Percentiles rank a stretch among this genome's conserved stretches.
Conservation (phyloP, 2,329 filamentous ascomycete genomes). For the Paradendryphiella salina region DNA sequence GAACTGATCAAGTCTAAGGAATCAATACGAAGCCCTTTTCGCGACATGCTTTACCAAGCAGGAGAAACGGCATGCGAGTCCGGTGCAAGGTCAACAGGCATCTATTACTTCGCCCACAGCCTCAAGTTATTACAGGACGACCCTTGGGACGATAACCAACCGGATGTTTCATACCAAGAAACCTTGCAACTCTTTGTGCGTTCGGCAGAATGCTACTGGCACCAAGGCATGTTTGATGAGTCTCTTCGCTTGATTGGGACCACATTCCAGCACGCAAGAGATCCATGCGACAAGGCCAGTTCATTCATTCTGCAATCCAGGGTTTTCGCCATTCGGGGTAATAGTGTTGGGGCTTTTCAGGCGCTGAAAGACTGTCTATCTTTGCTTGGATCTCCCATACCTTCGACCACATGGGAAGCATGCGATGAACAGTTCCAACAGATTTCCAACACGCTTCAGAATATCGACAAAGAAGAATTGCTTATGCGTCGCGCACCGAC, state of each 20-base stretch:
- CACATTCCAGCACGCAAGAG: slow-evolving; percentile 71
- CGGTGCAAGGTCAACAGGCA: slow-evolving; percentile 77
- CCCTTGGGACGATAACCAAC: slow-evolving; percentile 70
- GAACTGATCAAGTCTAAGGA: slow-evolving; percentile 72
- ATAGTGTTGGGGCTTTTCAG: slow-evolving; percentile 68
- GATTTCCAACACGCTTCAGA: slow-evolving; percentile 36
- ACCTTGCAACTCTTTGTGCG: slow-evolving; percentile 72
- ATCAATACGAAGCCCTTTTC: slow-evolving; percentile 64
- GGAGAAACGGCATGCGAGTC: slow-evolving; percentile 79
- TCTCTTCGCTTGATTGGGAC: slow-evolving; percentile 69
- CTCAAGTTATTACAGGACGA: slow-evolving; percentile 76
- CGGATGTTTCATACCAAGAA: slow-evolving; percentile 83
- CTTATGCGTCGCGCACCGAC: slow-evolving; percentile 41
- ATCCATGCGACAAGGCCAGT: slow-evolving; percentile 76
- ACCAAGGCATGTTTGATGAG: slow-evolving; percentile 70
- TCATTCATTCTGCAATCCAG: slow-evolving; percentile 83
- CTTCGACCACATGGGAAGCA: slow-evolving; percentile 69
- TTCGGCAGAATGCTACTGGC: slow-evolving; percentile 80
- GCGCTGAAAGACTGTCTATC: slow-evolving; percentile 69
- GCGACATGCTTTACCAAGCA: slow-evolving; percentile 76
- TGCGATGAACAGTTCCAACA: slow-evolving; percentile 75
- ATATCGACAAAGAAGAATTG: slow-evolving; percentile 57
- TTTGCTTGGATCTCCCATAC: slow-evolving; percentile 67
- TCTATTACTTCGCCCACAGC: slow-evolving; percentile 78
- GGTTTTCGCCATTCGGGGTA: slow-evolving; percentile 73